Evolutionary conservation across 2,329 filamentous ascomycete species (phyloP).

Genomic region (Dryadomyces quercivorus): DNA sequence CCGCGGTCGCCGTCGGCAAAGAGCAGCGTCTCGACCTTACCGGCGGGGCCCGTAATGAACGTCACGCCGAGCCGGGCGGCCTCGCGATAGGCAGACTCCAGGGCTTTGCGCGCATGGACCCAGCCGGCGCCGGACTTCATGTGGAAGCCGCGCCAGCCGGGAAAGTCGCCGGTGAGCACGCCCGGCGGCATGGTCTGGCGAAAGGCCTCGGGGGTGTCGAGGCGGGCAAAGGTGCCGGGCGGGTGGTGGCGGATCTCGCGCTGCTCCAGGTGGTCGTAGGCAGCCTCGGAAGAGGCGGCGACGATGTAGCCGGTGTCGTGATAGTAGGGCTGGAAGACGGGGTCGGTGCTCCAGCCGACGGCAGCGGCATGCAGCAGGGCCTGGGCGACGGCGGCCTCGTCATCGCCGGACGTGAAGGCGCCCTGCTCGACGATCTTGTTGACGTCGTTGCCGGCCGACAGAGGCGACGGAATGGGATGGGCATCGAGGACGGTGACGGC

Average conservation of each 20-base stretch:
- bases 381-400: neutral
- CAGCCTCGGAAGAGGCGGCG: neutral
- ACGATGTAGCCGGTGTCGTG: neutral
- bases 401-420: neutral
- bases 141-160: neutral
- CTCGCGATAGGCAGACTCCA: neutral
- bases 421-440: neutral
- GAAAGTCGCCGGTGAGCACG: constrained; percentile 1
- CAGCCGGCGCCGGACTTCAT: neutral
- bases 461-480: neutral
- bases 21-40: neutral
- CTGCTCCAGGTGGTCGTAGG: neutral
- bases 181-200: neutral
- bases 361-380: neutral
- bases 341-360: neutral
- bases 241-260: neutral
- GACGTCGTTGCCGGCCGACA: constrained; percentile 1
- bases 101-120: constrained; percentile 1
- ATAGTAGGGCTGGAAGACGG: constrained; percentile 1
- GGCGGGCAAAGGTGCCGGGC: too few relatives aligned
- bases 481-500: too few relatives aligned
- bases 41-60: neutral
- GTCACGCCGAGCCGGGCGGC: neutral
- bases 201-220: neutral
- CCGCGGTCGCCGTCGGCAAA: neutral